These are phyloP conservation scores for Scenedesmus sp. DNA, from an alignment of 163 green algal species.

Conservation along the genomic window DNA sequence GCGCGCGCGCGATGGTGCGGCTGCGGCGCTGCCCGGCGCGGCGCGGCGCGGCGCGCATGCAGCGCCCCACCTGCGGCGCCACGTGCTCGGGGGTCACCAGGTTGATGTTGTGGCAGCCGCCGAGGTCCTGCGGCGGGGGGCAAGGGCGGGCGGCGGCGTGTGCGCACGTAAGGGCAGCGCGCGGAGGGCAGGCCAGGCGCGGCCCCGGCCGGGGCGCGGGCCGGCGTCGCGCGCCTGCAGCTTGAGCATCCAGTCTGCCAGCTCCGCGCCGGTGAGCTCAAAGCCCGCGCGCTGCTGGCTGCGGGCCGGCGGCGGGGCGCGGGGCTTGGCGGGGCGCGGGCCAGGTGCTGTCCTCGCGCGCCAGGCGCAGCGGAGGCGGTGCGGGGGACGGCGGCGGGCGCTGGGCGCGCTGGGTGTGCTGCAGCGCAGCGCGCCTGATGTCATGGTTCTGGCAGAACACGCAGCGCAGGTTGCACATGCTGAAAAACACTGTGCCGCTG, in stretches of 20 bases:
- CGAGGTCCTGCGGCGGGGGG: slow-evolving; percentile 40
- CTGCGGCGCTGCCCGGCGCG: neutral
- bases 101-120: slow-evolving; percentile 46
- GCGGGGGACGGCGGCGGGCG: too few relatives aligned
- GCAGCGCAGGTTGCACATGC: slow-evolving; percentile 48
- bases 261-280: slow-evolving; percentile 15
- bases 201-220: too few relatives aligned
- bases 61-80: slow-evolving; percentile 16
- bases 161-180: too few relatives aligned
- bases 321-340: too few relatives aligned
- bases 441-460: slow-evolving; percentile 47
- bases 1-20: too few relatives aligned
- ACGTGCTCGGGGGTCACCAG: slow-evolving; percentile 49
- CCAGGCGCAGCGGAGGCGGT: too few relatives aligned
- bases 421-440: neutral
- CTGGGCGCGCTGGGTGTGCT: too few relatives aligned
- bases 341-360: too few relatives aligned
- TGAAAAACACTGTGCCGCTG: slow-evolving; percentile 47
- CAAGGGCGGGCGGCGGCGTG: too few relatives aligned
- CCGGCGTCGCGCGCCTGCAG: too few relatives aligned
- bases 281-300: slow-evolving; percentile 6
- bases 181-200: too few relatives aligned
- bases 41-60: neutral
- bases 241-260: slow-evolving; percentile 47
- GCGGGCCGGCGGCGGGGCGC: too few relatives aligned